Base-by-base conservation (phyloP, 129 eudicot species). In the Pittosporum tobira region DNA sequence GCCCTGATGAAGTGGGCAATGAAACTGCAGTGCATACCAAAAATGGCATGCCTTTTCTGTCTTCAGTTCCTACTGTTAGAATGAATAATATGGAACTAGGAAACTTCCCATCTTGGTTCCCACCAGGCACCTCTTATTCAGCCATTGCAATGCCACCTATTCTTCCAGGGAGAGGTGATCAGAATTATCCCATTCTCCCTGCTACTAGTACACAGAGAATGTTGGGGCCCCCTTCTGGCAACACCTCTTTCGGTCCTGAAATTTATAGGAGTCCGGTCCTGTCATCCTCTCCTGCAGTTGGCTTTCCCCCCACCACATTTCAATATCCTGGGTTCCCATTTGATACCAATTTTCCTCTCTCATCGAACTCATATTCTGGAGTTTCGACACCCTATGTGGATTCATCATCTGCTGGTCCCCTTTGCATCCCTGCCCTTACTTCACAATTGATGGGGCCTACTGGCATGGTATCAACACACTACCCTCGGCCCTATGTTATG, bases 251-350 rank as follows among this genome's bases (percentile, higher is more conserved):
- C 51, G 57, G 68, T 59, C 75, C 81, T 12, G 95, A 89, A 37
- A 49, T 73, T 4, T 85, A 74, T 46, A 67, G 87, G 45, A 88
- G 94, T 7, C 74, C 91, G 0, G 88, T 87, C 11, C 69, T 86
- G 67, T 76, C 94, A 26, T 86, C 98, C 2, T 79, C 98, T 46
- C 95, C 98, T 4, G 94, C 98, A 14, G 75, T 90, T 30, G 71
- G 85, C 18, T 82, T 74, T 53, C 71, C 63, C 4, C 51, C 84
- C 47, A 57, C 64, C 36, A 31, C 95, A 2, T 82, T 80, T 56
- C 93, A 77, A 45, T 82, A 66, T 67, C 75, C 93, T 11, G 69
- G 75, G 7, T 82, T 77, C 62, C 89, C 95, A 10, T 82, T 85
- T n/a, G 94, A 91, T 19, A 54, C 87, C n/a, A 77, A 66, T 65